Evolutionary conservation across 139 green algal species (phyloP).

Genomic region (Chlamydomonas asymmetrica): DNA sequence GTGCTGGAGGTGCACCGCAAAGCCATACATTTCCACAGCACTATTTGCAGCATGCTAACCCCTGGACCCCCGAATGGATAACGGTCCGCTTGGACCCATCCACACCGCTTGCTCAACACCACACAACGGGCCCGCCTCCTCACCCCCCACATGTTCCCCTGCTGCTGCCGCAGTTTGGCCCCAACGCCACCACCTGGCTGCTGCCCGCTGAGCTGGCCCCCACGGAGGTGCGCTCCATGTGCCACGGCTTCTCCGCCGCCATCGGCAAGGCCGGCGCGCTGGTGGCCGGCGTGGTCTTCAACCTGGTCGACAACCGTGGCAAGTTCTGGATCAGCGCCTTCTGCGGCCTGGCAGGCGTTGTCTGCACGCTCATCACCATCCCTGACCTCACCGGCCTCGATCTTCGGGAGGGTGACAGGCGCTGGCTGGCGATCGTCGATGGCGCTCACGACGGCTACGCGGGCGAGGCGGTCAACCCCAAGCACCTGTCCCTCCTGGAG

Average conservation of each 20-base stretch:
- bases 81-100: too few species aligned
- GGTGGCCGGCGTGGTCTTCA: constrained; percentile 25
- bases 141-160: too few species aligned
- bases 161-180: too few species aligned
- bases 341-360: constrained; percentile 17
- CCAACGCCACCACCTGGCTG: constrained; percentile 20
- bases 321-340: constrained; percentile 25
- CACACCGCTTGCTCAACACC: too few species aligned
- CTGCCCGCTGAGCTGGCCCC: constrained; percentile 18
- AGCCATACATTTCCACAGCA: too few species aligned
- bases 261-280: constrained; percentile 46
- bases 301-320: constrained; percentile 1
- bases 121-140: too few species aligned
- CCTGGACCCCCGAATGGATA: too few species aligned
- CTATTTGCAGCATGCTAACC: too few species aligned
- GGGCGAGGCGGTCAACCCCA: constrained; percentile 15
- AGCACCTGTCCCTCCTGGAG: constrained; percentile 17
- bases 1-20: too few species aligned
- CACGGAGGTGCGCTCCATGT: constrained; percentile 19
- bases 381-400: constrained; percentile 21
- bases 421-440: constrained; percentile 24
- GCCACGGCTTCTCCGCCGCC: constrained; percentile 36
- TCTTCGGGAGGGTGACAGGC: constrained; percentile 24
- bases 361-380: constrained; percentile 22
- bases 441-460: constrained; percentile 10